A percentile compares a stretch with the other conserved stretches of the same genome.
Conservation (phyloP, 108 stramenopile genomes). For the Heterococcus sp. region DNA sequence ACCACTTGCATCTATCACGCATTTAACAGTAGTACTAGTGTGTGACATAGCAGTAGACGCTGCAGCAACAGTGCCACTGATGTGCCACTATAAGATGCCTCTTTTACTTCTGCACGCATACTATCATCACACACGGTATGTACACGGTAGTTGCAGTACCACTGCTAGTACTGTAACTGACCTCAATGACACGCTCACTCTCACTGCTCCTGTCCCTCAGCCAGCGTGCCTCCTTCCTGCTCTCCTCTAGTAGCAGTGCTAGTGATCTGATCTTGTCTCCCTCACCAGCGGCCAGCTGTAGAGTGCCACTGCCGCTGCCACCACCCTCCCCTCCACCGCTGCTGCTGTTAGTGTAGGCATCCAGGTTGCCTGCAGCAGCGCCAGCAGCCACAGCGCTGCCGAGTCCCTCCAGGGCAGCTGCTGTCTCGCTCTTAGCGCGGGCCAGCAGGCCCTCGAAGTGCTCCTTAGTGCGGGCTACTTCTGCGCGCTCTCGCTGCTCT, state of each 20-base stretch:
- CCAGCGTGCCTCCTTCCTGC: slow-evolving; percentile 13
- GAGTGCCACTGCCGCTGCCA: background rate
- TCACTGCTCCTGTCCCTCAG: slow-evolving; percentile 28
- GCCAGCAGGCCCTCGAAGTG: slow-evolving; percentile 1
- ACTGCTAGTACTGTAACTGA: too few relatives aligned
- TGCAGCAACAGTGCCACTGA: background rate
- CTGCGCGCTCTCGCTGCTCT: slow-evolving; percentile 20
- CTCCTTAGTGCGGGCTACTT: slow-evolving; percentile 6
- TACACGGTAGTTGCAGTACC: too few relatives aligned
- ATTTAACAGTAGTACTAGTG: background rate
- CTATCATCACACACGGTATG: too few relatives aligned
- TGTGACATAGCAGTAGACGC: background rate
- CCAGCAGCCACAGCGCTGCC: background rate
- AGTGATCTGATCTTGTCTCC: slow-evolving; percentile 18
- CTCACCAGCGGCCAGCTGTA: background rate
- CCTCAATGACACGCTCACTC: slow-evolving; percentile 28
- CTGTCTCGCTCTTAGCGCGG: slow-evolving; percentile 9
- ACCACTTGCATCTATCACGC: background rate
- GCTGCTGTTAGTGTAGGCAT: background rate
- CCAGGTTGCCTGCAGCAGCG: background rate
- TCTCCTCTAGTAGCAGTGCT: slow-evolving; percentile 24
- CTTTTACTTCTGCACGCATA: background rate
- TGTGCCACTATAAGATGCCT: background rate
- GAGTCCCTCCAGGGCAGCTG: slow-evolving; percentile 10
- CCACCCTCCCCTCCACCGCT: background rate